Percentiles rank a stretch among this genome's conserved stretches.
Evolutionary conservation across 345 rosid species (phyloP).

Genomic region (Lenwebbia sp.): DNA sequence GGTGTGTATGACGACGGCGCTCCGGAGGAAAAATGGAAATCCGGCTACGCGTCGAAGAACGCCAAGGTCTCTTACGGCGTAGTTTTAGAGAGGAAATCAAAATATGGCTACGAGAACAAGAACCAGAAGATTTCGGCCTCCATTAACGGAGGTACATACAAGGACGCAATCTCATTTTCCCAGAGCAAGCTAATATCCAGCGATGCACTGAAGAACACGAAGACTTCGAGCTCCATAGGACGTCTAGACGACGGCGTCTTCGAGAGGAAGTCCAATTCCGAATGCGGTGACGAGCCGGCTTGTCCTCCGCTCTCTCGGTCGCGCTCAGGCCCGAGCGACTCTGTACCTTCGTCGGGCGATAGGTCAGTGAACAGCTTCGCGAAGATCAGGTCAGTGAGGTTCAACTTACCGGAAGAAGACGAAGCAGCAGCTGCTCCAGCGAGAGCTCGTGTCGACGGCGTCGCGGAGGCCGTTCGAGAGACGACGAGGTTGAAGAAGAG

Average conservation of each 20-base stretch:
- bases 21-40: not conserved
- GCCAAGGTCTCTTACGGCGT: not conserved
- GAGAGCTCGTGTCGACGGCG: constrained; percentile 42
- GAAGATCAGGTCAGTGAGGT: constrained; percentile 59
- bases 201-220: not conserved
- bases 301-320: constrained; percentile 32
- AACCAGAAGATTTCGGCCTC: not conserved
- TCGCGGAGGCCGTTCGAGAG: constrained; percentile 32
- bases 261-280: constrained; percentile 8
- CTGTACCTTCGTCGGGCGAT: constrained; percentile 31
- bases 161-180: not conserved
- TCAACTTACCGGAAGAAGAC: constrained; percentile 10
- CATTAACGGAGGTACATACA: not conserved
- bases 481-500: constrained; percentile 47
- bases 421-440: not conserved
- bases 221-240: not conserved
- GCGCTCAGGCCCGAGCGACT: constrained; percentile 73
- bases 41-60: not conserved
- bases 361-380: constrained; percentile 24
- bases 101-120: not conserved
- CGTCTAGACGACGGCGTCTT: not conserved
- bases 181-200: not conserved
- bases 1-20: not conserved
- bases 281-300: constrained; percentile 10
- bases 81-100: not conserved